Evolutionary conservation across 441 rosid genomes (phyloP), one percentile per base, ranked within the genome.

Genomic region (Populus trichocarpa): DNA sequence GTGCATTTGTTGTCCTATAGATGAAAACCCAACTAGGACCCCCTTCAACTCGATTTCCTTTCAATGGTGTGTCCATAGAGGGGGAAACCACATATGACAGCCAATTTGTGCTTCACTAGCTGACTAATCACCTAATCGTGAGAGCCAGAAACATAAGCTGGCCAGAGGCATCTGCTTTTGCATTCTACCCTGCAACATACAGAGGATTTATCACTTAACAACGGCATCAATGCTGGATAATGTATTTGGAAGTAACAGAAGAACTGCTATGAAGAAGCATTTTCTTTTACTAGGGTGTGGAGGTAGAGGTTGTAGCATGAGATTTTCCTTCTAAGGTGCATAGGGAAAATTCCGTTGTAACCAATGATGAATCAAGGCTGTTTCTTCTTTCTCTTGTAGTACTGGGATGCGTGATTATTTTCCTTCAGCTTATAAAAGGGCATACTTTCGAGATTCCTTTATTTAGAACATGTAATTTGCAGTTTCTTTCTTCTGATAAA

Each of bases 111-210:
- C 74, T 74, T 64, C 20, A 20, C 10, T 66, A 70, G 74, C 71
- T 71, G 74, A 65, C 66, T 23, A 23, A 70, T 57, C 71, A 71
- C 64, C 79, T 71, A 38, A 40, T 33, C 32, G 28, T 30, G 12
- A 23, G 40, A 30, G 8, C 12, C 61, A 6, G 25, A 70, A 67
- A 68, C 78, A 23, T 30, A 22, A 12, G 23, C 28, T 38, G 30
- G 65, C 73, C 22, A 8, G 3, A 67, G 6, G 53, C 61, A 36
- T 70, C 75, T 72, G 16, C 67, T 33, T 68, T 16, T 33, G n/a
- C 10, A 20, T 28, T 18, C 71, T 28, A 33, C 22, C 40, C 22
- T 6, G 22, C 22, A 68, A 33, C 35, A 30, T 68, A 68, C 40
- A 68, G 36, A 8, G 71, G 71, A 14, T n/a, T 9, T 9, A n/a